A percentile compares a stretch with the other conserved stretches of the same genome.
These are phyloP conservation scores for Ceratocystis eucalypticola DNA, from an alignment of 2,329 filamentous ascomycete genomes.

Conservation along the genomic window DNA sequence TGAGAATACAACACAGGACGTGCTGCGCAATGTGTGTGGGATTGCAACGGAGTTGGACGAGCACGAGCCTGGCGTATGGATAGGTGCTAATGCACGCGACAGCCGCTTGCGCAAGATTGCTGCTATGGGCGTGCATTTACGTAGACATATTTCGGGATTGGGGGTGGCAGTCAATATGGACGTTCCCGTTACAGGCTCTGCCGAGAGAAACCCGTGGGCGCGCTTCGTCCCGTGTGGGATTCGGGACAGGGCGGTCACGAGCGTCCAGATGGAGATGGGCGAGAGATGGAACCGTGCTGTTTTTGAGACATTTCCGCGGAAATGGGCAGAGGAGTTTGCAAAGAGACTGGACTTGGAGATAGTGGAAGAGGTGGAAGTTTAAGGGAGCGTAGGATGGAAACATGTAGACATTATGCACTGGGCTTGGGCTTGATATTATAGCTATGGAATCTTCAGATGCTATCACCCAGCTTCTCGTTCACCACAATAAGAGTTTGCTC, in stretches of 20 bases:
- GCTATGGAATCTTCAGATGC: not conserved
- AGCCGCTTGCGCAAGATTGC: conserved; percentile 55
- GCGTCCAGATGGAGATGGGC: conserved; percentile 43
- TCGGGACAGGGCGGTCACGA: conserved; percentile 66
- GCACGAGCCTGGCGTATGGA: conserved; percentile 80
- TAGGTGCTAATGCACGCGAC: conserved; percentile 25
- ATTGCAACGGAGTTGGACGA: conserved; percentile 46
- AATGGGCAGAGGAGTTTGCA: conserved; percentile 17
- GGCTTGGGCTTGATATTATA: not conserved
- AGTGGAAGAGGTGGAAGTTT: conserved; percentile 7
- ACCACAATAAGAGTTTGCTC: conserved; percentile 65
- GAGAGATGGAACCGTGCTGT: conserved; percentile 10
- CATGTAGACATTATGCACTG: too few relatives aligned
- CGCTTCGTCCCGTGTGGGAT: conserved; percentile 86
- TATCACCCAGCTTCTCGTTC: conserved; percentile 49
- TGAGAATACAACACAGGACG: conserved; percentile 59
- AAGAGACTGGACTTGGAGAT: conserved; percentile 4
- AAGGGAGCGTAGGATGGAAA: conserved; percentile 21
- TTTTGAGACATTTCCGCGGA: conserved; percentile 4
- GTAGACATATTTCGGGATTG: conserved; percentile 69
- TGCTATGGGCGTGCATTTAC: conserved; percentile 80
- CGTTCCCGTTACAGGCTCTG: conserved; percentile 37
- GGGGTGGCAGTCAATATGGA: conserved; percentile 71
- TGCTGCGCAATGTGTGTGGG: conserved; percentile 43
- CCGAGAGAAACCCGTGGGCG: conserved; percentile 38